Evolutionary conservation across 352 stramenopile genomes (phyloP), one percentile per base, ranked within the genome.

Genomic region (Phytophthora citricola): DNA sequence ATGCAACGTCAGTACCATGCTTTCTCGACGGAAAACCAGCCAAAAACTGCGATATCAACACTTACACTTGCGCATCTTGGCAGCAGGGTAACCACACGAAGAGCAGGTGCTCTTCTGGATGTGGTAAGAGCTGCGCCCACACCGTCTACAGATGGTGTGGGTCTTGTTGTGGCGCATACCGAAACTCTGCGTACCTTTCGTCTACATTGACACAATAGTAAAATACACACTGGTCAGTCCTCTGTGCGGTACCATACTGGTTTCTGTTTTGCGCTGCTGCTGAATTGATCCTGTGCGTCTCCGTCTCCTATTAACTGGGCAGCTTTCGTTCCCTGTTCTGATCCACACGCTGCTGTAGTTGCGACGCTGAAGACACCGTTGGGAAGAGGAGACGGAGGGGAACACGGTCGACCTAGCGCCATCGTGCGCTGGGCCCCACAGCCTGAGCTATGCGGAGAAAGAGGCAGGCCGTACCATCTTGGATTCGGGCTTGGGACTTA

Each of bases 81-180:
- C 94, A 68, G 84, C 90, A 48, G 97, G 97, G 91, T 99, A 99
- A 74, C 97, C 98, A 86, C 98, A 99, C 70, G 94, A 99, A 69
- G 97, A 96, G 94, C 98, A 99, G 55, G 87, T 93, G 71, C 88
- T 92, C 97, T 99, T 99, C 92, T 99, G 98, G 74, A 99, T 98
- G 96, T 99, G 98, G 92, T 98, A 99, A 69, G 97, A 99, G 76
- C 91, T 93, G 78, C 98, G 98, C 66, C 98, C 98, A 85, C 98
- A 99, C 70, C 98, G 95, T 89, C 97, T 93, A 85, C 98, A 99
- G 71, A 98, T 90, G 64, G 98, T 99, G 96, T 99, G 98, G 70
- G 97, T 99, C 97, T 99, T 99, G 83, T 98, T 99, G 94, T 99
- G 97, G 83, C 97, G 95, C 92, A 99, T 99, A 93, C 98, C 98